phyloP scores from a whole-genome alignment of 495 filamentous ascomycete species.

The Aspergillus diversus region DNA sequence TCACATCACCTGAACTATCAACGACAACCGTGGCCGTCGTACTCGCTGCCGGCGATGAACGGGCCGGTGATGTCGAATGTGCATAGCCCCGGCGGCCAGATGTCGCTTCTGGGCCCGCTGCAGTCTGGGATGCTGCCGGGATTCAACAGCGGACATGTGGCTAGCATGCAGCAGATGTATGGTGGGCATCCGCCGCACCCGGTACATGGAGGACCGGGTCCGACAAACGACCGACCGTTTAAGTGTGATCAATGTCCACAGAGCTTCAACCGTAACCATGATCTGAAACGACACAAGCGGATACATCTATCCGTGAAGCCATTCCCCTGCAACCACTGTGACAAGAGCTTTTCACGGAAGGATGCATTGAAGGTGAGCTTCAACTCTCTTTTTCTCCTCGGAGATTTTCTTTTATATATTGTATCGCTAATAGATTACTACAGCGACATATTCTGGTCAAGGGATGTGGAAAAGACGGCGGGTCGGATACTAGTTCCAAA shows the following conservation, averaged over 20 bases:
- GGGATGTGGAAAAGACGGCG: slow-evolving; percentile 71
- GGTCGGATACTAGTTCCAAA: slow-evolving; percentile 20
- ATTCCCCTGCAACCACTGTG: slow-evolving; percentile 87
- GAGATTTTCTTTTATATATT: background rate
- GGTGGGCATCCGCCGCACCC: slow-evolving; percentile 48
- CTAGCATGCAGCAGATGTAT: slow-evolving; percentile 60
- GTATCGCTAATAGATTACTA: slow-evolving; percentile 18
- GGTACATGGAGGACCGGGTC: slow-evolving; percentile 40
- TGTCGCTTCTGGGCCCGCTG: slow-evolving; percentile 70
- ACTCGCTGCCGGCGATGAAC: slow-evolving; percentile 60
- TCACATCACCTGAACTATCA: slow-evolving; percentile 50
- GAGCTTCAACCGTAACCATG: slow-evolving; percentile 96
- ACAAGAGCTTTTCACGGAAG: slow-evolving; percentile 96
- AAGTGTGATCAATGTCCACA: slow-evolving; percentile 92
- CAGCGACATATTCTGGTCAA: slow-evolving; percentile 94
- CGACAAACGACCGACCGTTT: slow-evolving; percentile 81
- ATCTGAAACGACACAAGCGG: slow-evolving; percentile 91
- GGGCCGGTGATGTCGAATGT: slow-evolving; percentile 80
- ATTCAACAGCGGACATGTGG: slow-evolving; percentile 62
- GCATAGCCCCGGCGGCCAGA: slow-evolving; percentile 68
- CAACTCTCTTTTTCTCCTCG: slow-evolving; percentile 8
- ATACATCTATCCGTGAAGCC: slow-evolving; percentile 97
- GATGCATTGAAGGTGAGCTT: slow-evolving; percentile 89
- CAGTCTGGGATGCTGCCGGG: slow-evolving; percentile 50
- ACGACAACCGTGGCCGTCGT: slow-evolving; percentile 58